Evolutionary conservation across 202 grass and related monocot genomes (phyloP), one percentile per base, ranked within the genome.

Genomic region (Brachypodium distachyon): DNA sequence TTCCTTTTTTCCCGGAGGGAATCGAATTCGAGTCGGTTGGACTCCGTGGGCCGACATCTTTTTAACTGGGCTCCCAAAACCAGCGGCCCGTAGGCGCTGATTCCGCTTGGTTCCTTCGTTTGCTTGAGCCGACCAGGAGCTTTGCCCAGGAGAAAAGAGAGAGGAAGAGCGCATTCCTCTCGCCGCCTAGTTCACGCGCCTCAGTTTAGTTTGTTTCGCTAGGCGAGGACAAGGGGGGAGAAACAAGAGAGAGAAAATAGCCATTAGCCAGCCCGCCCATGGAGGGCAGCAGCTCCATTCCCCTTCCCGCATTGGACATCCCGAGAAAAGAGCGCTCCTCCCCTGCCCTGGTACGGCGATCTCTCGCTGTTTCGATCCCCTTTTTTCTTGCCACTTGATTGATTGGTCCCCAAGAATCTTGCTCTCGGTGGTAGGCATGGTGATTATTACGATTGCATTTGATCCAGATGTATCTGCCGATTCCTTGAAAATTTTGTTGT

Each of bases 101-200:
- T n/a, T n/a, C n/a, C n/a, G n/a, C n/a, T n/a, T n/a, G n/a, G n/a
- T n/a, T n/a, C n/a, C n/a, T n/a, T n/a, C n/a, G n/a, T n/a, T n/a
- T n/a, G n/a, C n/a, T n/a, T n/a, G n/a, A n/a, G n/a, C n/a, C n/a
- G n/a, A n/a, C n/a, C n/a, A n/a, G n/a, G n/a, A n/a, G n/a, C n/a
- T n/a, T n/a, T n/a, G n/a, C n/a, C n/a, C n/a, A n/a, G 13, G 18
- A 2, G 21, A 11, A 16, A 26, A 57, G 28, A 18, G 38, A 10
- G 74, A 54, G 86, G 86, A 81, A 50, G 81, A 81, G 72, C 87
- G 72, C 16, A 16, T 77, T 81, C 59, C 76, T 79, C 80, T 74
- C 80, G 54, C 82, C 44, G 2, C 19, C 14, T 37, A 25, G n/a
- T 22, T 26, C 57, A 38, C 12, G 32, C n/a, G n/a, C n/a, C 79